These are phyloP conservation scores for Coffea humblotiana DNA, from an alignment of 305 asterid genomes.

Conservation along the genomic window DNA sequence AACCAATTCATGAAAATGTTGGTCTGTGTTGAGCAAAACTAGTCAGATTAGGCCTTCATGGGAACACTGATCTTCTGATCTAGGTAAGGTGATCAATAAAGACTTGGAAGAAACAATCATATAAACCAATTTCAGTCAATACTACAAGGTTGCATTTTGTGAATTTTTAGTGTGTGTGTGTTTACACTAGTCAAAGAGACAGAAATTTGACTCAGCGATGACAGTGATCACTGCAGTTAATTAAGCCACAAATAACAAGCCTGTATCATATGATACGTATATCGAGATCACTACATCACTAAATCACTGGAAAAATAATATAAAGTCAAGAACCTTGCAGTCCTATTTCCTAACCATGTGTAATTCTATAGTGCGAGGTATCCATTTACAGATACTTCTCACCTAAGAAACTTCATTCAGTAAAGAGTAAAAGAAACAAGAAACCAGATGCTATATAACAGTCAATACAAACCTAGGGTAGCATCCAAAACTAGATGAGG, in stretches of 20 bases:
- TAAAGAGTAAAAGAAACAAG: background rate
- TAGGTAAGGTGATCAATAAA: background rate
- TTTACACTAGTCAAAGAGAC: background rate
- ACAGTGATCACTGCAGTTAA: background rate
- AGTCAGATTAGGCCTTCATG: background rate
- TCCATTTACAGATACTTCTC: background rate
- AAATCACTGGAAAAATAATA: background rate
- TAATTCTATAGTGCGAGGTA: background rate
- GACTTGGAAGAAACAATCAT: background rate
- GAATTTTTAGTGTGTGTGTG: background rate
- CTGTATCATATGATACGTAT: background rate
- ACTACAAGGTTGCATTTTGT: background rate
- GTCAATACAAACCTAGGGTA: constrained; percentile 74
- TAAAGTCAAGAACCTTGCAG: background rate
- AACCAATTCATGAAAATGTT: background rate
- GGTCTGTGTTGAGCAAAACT: background rate
- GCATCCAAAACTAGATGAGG: constrained; percentile 86
- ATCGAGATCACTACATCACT: background rate
- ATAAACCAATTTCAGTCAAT: background rate
- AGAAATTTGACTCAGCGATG: background rate
- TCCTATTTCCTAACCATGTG: background rate
- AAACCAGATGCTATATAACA: constrained; percentile 20
- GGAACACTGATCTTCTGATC: background rate
- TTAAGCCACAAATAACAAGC: background rate
- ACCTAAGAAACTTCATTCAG: constrained; percentile 6